Base-by-base conservation (phyloP, 2,329 filamentous ascomycete species). In the Aspergillus jensenii region DNA sequence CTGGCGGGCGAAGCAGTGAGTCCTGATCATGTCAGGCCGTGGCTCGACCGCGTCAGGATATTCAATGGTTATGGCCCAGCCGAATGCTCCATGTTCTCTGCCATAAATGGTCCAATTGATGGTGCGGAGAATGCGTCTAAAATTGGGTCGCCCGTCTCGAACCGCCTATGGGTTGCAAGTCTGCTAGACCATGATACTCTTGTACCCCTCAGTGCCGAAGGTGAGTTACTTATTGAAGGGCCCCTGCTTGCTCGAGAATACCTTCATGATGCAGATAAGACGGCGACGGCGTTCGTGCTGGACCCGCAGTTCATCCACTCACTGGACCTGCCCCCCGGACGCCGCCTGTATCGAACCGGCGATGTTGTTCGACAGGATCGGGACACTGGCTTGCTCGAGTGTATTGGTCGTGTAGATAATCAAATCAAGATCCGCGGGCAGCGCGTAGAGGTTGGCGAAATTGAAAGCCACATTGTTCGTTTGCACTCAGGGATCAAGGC, bases 191-290 rank as follows among this genome's bases (percentile, higher is more conserved):
- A 80, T 74, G 31, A 79, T 76, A 76, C 79, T 75, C 52, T 52
- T 2, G 52, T 35, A 4, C 5, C 82, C 81, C 67, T 79, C 85
- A 71, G 87, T 82, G 1, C 80, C 80, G 2, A 76, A 12, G 67
- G 66, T 25, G 67, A 68, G 48, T 56, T 68, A 2, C 33, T 66
- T 14, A 21, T 68, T 2, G 65, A 68, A 50, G 67, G 67, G 0
- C 82, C 82, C 1, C 78, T 83, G 21, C 82, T 87, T 0, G 83
- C 82, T 3, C 73, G 81, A 23, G 84, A 83, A 8, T 87, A 87
- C 59, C 71, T 86, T 7, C 79, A 79, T 43, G 79, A 85, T 59
- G 73, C 23, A 11, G 25, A 46, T n/a, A 46, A n/a, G 25, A 46
- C 44, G 12, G 44, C 23, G n/a, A 11, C 6, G 27, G 11, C 14